Conservation (phyloP, 106 monocot species). For the Agapanthus africanus region DNA sequence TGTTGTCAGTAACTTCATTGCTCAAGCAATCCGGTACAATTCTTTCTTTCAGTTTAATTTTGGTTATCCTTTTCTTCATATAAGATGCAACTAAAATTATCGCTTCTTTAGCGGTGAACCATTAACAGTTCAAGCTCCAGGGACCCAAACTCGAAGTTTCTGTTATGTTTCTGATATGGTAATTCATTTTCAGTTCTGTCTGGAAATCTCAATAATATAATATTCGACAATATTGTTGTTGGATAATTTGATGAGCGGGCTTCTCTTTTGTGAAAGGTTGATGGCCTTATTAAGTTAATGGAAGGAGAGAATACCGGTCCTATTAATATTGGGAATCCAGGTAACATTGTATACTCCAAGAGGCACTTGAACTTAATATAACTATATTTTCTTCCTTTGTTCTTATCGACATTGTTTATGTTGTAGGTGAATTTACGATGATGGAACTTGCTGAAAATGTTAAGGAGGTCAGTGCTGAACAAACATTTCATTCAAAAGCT, state of each 20-base stretch:
- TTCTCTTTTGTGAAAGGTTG: conserved; percentile 30
- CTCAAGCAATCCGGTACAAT: conserved; percentile 82
- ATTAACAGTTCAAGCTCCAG: conserved; percentile 86
- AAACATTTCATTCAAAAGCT: too few species aligned
- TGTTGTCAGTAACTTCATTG: conserved; percentile 97
- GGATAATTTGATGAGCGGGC: background rate
- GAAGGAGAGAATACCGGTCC: conserved; percentile 88
- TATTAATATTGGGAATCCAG: conserved; percentile 93
- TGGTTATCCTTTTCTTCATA: background rate
- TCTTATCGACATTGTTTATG: background rate
- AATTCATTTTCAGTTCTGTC: background rate
- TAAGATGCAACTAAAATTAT: too few species aligned
- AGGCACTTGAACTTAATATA: background rate
- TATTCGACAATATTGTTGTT: background rate
- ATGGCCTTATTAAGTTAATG: conserved; percentile 86
- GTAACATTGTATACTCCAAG: conserved; percentile 16
- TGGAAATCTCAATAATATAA: too few species aligned
- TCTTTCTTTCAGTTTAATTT: background rate
- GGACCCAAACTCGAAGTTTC: conserved; percentile 95
- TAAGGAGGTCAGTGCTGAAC: conserved; percentile 61
- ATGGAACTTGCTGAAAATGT: conserved; percentile 91
- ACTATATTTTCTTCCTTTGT: background rate
- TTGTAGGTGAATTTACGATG: conserved; percentile 93
- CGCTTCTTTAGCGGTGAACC: conserved; percentile 58
- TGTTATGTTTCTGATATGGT: conserved; percentile 99